phyloP scores from a whole-genome alignment of 192 early-diverging fungal genomes.

The Dispira simplex region DNA sequence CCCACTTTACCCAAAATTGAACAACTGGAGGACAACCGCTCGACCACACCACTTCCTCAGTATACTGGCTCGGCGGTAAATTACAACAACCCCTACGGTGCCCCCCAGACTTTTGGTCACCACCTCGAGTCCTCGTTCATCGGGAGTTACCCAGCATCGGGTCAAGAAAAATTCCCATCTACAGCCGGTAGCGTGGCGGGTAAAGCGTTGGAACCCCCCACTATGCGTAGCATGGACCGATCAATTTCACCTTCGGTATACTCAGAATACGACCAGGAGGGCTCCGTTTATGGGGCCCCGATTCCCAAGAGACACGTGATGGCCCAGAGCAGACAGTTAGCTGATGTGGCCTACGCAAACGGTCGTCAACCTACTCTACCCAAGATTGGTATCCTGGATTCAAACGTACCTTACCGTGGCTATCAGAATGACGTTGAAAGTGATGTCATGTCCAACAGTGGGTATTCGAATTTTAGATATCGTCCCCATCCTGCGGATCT shows the following conservation, averaged over 20 bases:
- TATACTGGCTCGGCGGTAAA: neutral
- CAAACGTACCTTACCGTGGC: no score
- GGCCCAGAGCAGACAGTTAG: constrained; percentile 4
- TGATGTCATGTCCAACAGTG: no score
- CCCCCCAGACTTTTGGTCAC: neutral
- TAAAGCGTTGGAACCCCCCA: neutral
- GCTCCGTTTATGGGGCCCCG: no score
- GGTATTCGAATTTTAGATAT: no score
- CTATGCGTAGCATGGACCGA: neutral
- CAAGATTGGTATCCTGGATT: no score
- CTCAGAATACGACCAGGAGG: no score
- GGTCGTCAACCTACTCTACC: constrained; percentile 8
- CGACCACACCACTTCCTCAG: neutral
- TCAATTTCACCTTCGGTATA: neutral
- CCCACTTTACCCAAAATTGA: constrained; percentile 22
- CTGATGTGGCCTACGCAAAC: constrained; percentile 5
- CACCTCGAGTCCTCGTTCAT: neutral
- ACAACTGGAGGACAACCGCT: neutral
- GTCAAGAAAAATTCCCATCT: neutral
- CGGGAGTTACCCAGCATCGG: neutral
- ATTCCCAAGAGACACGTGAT: neutral
- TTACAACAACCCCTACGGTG: neutral
- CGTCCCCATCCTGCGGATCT: no score
- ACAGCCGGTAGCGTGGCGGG: neutral
- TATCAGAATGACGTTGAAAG: no score